A percentile compares a stretch with the other conserved stretches of the same genome.
Conservation (phyloP, 2,329 filamentous ascomycete species). For the Domatiomyces globalis region DNA sequence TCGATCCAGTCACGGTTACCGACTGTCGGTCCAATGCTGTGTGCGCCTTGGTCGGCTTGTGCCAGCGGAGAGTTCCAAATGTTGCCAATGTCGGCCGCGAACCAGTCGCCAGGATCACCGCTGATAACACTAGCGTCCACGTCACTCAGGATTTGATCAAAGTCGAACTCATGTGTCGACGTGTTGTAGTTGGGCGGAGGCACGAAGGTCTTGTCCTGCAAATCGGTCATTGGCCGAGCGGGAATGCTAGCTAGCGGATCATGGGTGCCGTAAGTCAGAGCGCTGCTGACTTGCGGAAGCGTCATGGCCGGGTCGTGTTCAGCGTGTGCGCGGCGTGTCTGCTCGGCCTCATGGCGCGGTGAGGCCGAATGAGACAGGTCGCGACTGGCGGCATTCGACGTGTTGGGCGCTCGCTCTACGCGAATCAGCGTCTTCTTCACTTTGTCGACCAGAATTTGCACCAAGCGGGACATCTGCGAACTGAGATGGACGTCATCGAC, state of each 20-base stretch:
- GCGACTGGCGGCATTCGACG: slow-evolving; percentile 21
- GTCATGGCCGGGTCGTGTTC: not conserved
- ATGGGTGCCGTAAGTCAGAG: slow-evolving; percentile 1
- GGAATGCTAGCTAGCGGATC: slow-evolving; percentile 17
- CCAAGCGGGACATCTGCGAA: slow-evolving; percentile 46
- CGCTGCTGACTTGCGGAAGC: not conserved
- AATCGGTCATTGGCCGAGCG: slow-evolving; percentile 16
- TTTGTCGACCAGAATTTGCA: slow-evolving; percentile 38
- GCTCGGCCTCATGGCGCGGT: slow-evolving; percentile 2
- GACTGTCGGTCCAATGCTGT: slow-evolving; percentile 48
- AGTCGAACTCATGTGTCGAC: slow-evolving; percentile 17
- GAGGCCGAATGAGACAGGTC: slow-evolving; percentile 21
- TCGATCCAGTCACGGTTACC: slow-evolving; percentile 40
- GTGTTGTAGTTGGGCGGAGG: slow-evolving; percentile 14
- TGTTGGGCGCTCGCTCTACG: slow-evolving; percentile 12
- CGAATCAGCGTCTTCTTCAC: slow-evolving; percentile 18
- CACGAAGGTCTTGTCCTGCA: slow-evolving; percentile 16
- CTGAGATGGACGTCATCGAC: slow-evolving; percentile 54
- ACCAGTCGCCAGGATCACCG: slow-evolving; percentile 35
- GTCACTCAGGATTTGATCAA: slow-evolving; percentile 10
- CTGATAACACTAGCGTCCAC: slow-evolving; percentile 6
- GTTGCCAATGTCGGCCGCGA: slow-evolving; percentile 47
- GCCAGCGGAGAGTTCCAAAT: slow-evolving; percentile 33
- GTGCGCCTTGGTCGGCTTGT: slow-evolving; percentile 38
- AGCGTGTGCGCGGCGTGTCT: slow-evolving; percentile 6